These are phyloP conservation scores for Acephala macrosclerotiorum DNA, from an alignment of 2,329 filamentous ascomycete species.

Conservation along the genomic window DNA sequence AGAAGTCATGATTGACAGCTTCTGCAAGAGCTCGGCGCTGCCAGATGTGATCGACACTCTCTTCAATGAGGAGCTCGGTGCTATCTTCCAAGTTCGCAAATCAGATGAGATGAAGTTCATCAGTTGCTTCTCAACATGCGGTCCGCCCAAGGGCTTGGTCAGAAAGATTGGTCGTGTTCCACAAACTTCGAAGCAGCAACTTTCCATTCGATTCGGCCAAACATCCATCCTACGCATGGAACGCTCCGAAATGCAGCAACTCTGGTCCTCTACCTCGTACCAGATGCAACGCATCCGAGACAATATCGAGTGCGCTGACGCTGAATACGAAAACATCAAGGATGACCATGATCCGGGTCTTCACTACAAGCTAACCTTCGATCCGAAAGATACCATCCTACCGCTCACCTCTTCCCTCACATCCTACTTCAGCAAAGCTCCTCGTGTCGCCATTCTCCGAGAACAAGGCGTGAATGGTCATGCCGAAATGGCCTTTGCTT, in stretches of 20 bases:
- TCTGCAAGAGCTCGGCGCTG: conserved; percentile 67
- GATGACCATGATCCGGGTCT: conserved; percentile 84
- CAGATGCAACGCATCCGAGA: conserved; percentile 91
- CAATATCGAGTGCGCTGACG: conserved; percentile 85
- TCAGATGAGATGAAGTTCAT: conserved; percentile 85
- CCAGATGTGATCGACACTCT: conserved; percentile 74
- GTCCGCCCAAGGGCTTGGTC: conserved; percentile 81
- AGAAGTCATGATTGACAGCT: conserved; percentile 81
- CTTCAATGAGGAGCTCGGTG: conserved; percentile 96
- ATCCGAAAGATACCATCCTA: conserved; percentile 76
- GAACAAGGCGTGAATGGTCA: conserved; percentile 97
- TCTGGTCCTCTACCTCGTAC: conserved; percentile 88
- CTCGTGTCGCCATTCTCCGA: conserved; percentile 88
- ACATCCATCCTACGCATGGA: conserved; percentile 73
- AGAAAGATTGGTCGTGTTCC: conserved; percentile 84
- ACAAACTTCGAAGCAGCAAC: conserved; percentile 72
- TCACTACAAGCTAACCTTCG: conserved; percentile 82
- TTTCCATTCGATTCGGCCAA: conserved; percentile 77
- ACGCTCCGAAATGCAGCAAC: conserved; percentile 79
- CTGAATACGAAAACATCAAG: conserved; percentile 77
- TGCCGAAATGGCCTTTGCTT: conserved; percentile 98
- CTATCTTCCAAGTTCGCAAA: conserved; percentile 93
- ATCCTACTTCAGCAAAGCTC: conserved; percentile 62
- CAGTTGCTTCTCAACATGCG: conserved; percentile 89
- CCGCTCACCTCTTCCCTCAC: conserved; percentile 64